Percentiles rank a stretch among this genome's conserved stretches.
These are phyloP conservation scores for Phytopythium ostracodes DNA, from an alignment of 352 stramenopile genomes.

Conservation along the genomic window DNA sequence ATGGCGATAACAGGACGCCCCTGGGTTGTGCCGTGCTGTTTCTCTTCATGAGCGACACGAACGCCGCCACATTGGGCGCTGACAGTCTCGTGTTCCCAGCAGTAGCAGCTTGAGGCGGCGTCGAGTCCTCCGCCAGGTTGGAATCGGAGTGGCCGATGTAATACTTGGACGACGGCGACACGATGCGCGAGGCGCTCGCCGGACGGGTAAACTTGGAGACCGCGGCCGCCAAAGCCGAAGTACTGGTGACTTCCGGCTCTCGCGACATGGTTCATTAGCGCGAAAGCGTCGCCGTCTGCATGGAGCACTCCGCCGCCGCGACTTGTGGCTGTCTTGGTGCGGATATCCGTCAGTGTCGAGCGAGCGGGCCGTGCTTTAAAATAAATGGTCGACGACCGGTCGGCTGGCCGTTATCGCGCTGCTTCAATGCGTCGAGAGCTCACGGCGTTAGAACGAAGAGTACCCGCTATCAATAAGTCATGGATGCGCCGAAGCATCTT, in stretches of 20 bases:
- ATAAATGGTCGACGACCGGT: too few species aligned
- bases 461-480: too few species aligned
- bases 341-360: not conserved
- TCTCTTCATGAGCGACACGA: not conserved
- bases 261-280: not conserved
- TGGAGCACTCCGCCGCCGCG: not conserved
- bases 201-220: not conserved
- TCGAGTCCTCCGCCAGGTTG: not conserved
- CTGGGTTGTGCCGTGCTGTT: not conserved
- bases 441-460: too few species aligned
- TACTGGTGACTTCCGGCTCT: not conserved
- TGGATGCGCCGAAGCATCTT: too few species aligned
- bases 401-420: too few species aligned
- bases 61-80: not conserved
- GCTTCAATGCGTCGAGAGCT: too few species aligned
- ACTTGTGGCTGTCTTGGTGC: not conserved
- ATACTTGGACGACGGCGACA: not conserved
- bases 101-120: not conserved
- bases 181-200: not conserved
- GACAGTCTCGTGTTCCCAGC: not conserved
- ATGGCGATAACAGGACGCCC: not conserved
- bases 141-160: not conserved
- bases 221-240: not conserved
- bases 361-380: not conserved
- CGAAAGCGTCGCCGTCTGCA: not conserved